Base-by-base conservation (phyloP, 176 grass and related monocot genomes). In the Oryza rufipogon region DNA sequence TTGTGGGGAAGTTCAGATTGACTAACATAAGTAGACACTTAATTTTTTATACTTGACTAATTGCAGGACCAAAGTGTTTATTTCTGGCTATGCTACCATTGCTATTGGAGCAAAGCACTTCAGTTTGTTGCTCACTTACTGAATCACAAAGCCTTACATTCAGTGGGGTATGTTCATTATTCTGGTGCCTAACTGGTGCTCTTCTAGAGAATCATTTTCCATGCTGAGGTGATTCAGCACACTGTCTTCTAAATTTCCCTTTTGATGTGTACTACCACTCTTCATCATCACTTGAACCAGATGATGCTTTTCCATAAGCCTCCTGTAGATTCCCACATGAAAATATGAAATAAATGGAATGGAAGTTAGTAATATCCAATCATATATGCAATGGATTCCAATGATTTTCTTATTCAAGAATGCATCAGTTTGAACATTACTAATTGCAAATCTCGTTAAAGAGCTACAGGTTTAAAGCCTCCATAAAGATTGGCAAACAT, bases 201-300 rank as follows among this genome's bases (percentile, higher is more conserved):
- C 75, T 86, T 84, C 48, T 86, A 78, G 81, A 87, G 42, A 20
- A 22, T 15, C 36, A 69, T 85, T 86, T 71, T 11, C 11, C 67
- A 70, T 58, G 70, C 45, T 66, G 48, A 91, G 72, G 28, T 65
- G 74, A 82, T 32, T 75, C 76, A 81, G 47, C 44, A 66, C 85
- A 13, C 74, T 85, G 69, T 71, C 93, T 83, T 90, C 75, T 77
- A 49, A 63, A 51, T 91, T 87, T 67, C 66, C 88, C 74, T 91
- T 89, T 68, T 83, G 83, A 9, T 10, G 30, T 85, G 49, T 80
- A 54, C 70, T 77, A 74, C 97, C 93, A 99, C 70, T 92, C 93
- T 82, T 94, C 88, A 73, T 96, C 93, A 42, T 92, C 91, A 84
- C 86, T 94, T 78, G 97, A 88, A 83, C 70, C 81, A 45, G 89